Percentiles rank a stretch among this genome's conserved stretches.
Conservation (phyloP, 495 filamentous ascomycete genomes). For the Aspergillus egyptiacus region DNA sequence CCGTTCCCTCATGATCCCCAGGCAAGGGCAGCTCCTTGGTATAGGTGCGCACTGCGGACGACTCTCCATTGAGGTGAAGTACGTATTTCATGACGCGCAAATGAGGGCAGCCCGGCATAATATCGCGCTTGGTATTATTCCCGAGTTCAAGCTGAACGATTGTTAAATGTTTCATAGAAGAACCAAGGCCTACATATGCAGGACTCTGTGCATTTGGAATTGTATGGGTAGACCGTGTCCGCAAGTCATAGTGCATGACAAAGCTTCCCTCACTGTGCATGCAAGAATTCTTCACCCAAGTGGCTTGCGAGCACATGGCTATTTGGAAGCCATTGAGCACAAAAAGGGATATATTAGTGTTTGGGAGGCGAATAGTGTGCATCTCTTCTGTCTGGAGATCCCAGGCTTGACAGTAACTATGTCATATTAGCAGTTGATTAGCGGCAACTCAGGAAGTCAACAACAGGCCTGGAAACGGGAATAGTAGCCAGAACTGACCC, state of each 20-base stretch:
- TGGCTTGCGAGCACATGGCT: conserved; percentile 17
- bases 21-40: neutral
- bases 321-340: conserved; percentile 18
- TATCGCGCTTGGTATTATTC: neutral
- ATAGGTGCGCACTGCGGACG: neutral
- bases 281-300: neutral
- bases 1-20: neutral
- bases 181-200: conserved; percentile 10
- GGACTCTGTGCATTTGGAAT: conserved; percentile 9
- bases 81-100: conserved; percentile 15
- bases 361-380: conserved; percentile 22
- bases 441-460: neutral
- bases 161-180: conserved; percentile 4
- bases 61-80: neutral
- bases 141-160: conserved; percentile 11
- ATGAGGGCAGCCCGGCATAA: neutral
- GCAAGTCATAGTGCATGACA: conserved; percentile 24
- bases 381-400: conserved; percentile 18
- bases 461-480: neutral
- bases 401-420: conserved; percentile 30
- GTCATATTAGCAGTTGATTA: neutral
- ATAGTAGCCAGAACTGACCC: conserved; percentile 17
- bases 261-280: neutral
- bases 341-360: conserved; percentile 8
- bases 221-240: conserved; percentile 14